A percentile compares a stretch with the other conserved stretches of the same genome.
phyloP scores from a whole-genome alignment of 176 grass and related monocot genomes.

The Rhynchospora tenuis region DNA sequence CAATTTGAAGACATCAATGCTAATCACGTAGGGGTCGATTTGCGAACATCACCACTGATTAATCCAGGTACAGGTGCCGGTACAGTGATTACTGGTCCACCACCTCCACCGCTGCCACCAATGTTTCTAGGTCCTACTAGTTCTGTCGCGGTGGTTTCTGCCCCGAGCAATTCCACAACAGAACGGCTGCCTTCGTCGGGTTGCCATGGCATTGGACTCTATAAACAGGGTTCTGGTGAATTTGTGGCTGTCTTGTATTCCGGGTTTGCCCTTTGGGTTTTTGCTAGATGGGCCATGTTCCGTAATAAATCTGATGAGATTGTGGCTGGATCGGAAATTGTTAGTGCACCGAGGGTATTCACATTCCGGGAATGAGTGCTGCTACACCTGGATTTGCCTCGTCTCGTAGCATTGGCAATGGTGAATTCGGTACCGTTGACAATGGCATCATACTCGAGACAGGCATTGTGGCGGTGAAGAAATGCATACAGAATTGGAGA shows the following conservation, averaged over 20 bases:
- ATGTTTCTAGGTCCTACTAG: constrained; percentile 13
- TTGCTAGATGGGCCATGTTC: constrained; percentile 29
- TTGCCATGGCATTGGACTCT: constrained; percentile 6
- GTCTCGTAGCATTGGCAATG: constrained; percentile 74
- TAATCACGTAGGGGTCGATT: constrained; percentile 78
- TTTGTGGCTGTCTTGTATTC: constrained; percentile 56
- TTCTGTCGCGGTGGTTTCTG: constrained; percentile 24
- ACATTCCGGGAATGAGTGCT: constrained; percentile 66
- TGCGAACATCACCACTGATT: constrained; percentile 23
- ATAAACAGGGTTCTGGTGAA: constrained; percentile 37
- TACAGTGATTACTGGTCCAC: neutral
- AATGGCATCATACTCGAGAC: constrained; percentile 88
- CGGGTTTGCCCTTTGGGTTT: constrained; percentile 59
- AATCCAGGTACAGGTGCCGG: neutral
- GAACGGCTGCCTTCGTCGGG: constrained; percentile 5
- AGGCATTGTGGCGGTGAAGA: constrained; percentile 91
- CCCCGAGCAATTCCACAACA: constrained; percentile 10
- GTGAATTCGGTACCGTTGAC: constrained; percentile 87
- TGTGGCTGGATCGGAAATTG: constrained; percentile 49
- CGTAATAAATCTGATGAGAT: constrained; percentile 36
- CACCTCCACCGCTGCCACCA: constrained; percentile 10
- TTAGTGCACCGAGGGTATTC: constrained; percentile 64
- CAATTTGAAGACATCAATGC: constrained; percentile 72
- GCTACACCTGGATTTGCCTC: constrained; percentile 54
- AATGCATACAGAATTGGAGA: constrained; percentile 51